These are phyloP conservation scores for Anethum foeniculum DNA, from an alignment of 140 eudicot species.

Conservation along the genomic window DNA sequence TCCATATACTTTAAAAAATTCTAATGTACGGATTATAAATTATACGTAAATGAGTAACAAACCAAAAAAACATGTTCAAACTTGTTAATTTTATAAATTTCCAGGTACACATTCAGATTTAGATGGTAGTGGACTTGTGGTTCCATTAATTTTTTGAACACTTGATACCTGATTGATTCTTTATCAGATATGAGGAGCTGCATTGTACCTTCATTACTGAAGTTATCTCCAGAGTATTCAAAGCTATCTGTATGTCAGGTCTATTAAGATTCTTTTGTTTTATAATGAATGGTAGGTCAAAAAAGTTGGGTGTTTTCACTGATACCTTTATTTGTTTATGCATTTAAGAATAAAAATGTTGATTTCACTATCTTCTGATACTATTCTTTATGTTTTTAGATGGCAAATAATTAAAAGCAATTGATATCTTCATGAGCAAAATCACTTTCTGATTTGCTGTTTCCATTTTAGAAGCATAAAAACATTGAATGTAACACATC, in stretches of 20 bases:
- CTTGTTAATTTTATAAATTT: background rate
- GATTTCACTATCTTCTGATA: background rate
- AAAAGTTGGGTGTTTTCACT: conserved; percentile 6
- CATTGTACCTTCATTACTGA: background rate
- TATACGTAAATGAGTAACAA: background rate
- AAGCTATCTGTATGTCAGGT: background rate
- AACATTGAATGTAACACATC: conserved; percentile 8
- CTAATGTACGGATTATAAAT: background rate
- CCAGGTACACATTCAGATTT: background rate
- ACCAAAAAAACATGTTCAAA: background rate
- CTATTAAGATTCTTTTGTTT: background rate
- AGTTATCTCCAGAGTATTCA: background rate
- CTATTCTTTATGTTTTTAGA: background rate
- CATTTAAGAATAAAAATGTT: background rate
- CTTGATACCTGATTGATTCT: background rate
- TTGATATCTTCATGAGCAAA: background rate
- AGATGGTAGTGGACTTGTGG: background rate
- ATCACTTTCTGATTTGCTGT: conserved; percentile 6
- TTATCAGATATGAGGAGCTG: background rate
- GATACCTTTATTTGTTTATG: background rate
- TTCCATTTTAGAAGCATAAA: conserved; percentile 2
- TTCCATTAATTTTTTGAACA: background rate
- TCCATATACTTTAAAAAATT: background rate
- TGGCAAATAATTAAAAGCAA: background rate
- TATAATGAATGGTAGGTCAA: background rate